These are phyloP conservation scores for Chytriomyces confervae DNA, from an alignment of 192 early-diverging fungal genomes.

Conservation along the genomic window DNA sequence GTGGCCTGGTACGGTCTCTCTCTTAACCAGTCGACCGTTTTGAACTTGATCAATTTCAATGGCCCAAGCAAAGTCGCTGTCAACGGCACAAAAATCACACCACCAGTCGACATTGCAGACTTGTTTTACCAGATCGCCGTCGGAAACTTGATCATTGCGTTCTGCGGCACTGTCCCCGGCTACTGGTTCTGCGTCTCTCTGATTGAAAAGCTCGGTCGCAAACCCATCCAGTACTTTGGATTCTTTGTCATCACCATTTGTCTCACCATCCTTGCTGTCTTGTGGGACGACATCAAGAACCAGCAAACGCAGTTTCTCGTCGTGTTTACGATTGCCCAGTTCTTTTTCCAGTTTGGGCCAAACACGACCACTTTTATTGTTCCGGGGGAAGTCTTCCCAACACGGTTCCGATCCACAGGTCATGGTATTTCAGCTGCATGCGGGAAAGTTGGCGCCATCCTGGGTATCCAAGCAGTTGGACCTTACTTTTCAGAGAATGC, in stretches of 20 bases:
- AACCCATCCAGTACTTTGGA: slow-evolving; percentile 88
- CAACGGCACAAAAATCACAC: slow-evolving; percentile 17
- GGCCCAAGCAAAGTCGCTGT: slow-evolving; percentile 29
- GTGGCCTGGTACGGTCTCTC: slow-evolving; percentile 58
- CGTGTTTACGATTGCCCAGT: slow-evolving; percentile 53
- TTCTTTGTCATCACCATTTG: slow-evolving; percentile 78
- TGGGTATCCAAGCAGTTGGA: slow-evolving; percentile 56
- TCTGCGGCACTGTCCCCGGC: slow-evolving; percentile 69
- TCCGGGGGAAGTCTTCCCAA: slow-evolving; percentile 76
- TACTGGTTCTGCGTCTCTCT: slow-evolving; percentile 94
- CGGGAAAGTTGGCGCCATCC: slow-evolving; percentile 79
- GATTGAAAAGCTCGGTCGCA: slow-evolving; percentile 91
- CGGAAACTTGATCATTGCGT: slow-evolving; percentile 91
- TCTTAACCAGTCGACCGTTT: slow-evolving; percentile 30
- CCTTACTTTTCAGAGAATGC: slow-evolving; percentile 40
- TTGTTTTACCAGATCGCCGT: slow-evolving; percentile 56
- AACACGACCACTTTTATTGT: slow-evolving; percentile 90
- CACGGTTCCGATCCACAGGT: slow-evolving; percentile 72
- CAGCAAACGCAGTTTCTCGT: slow-evolving; percentile 46
- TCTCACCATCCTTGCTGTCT: slow-evolving; percentile 60
- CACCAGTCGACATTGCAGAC: slow-evolving; percentile 60
- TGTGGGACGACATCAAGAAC: slow-evolving; percentile 35
- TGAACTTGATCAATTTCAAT: slow-evolving; percentile 42
- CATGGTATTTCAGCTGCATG: slow-evolving; percentile 82
- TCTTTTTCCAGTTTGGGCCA: slow-evolving; percentile 94